Base-by-base conservation (phyloP, 2,329 filamentous ascomycete genomes). In the Neonectria punicea region DNA sequence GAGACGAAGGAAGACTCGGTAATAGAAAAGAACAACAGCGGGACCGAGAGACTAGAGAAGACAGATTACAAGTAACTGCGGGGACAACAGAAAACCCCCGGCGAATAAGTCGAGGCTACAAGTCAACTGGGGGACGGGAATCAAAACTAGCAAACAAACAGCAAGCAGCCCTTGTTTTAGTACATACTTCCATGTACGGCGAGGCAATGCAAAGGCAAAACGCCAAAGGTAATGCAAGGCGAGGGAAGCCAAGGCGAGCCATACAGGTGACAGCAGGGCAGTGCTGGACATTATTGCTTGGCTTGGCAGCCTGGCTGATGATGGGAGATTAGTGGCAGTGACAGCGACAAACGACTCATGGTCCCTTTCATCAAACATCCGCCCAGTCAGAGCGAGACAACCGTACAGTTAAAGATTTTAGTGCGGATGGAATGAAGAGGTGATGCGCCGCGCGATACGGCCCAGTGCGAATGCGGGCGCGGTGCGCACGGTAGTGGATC, bases 401-500 rank as follows among this genome's bases (percentile, higher is more conserved):
- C 53, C 22, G 34, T n/a, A 20, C 61, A 63, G 56, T 60, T 43
- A 25, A 58, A 46, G 18, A 50, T 20, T 59, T 20, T 59, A 51
- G 55, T 46, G 50, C 34, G 50, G 28, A 32, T 53, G 51, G 39
- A 11, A 54, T 53, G 32, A 60, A 30, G 22, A 25, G 53, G 51
- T 51, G 39, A 59, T 58, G 55, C 54, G 41, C 61, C 49, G 49
- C 49, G 53, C 59, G 49, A 53, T 57, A 53, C 53, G 46, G 41
- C 30, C 51, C 51, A 50, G 41, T 43, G 50, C 41, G 22, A 51
- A 51, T 53, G 39, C 57, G 39, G 18, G 25, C 25, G 5, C 36
- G 49, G 49, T 32, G 46, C 41, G 59, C 63, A 58, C 44, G 53
- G 46, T 36, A 53, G 54, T 63, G 58, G 59, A 51, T 43, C 49